Conservation (phyloP, 2,329 filamentous ascomycete genomes). For the Nemania sp. region DNA sequence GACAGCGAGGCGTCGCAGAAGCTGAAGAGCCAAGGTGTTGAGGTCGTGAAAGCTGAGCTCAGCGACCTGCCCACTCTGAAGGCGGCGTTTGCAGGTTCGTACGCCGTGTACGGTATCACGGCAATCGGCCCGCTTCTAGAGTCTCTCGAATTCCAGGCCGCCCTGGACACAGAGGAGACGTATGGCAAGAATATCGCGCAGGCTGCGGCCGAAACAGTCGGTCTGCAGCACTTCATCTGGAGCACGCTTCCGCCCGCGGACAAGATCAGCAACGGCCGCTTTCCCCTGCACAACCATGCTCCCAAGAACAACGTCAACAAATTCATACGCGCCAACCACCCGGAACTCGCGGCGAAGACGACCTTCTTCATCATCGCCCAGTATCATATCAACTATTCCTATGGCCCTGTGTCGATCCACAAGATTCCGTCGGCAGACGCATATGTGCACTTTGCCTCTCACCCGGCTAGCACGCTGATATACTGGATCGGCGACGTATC, state of each 20-base stretch:
- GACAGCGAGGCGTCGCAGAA: slow-evolving; percentile 4
- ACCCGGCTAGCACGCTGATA: slow-evolving; percentile 19
- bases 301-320: slow-evolving; percentile 21
- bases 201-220: slow-evolving; percentile 15
- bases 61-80: slow-evolving; percentile 11
- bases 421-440: slow-evolving; percentile 15
- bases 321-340: slow-evolving; percentile 18
- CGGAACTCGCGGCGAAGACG: slow-evolving; percentile 21
- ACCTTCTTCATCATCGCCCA: slow-evolving; percentile 19
- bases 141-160: not conserved
- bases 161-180: slow-evolving; percentile 1
- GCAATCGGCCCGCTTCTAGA: slow-evolving; percentile 1
- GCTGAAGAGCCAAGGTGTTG: slow-evolving; percentile 6
- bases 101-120: slow-evolving; percentile 24
- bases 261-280: slow-evolving; percentile 18
- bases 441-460: slow-evolving; percentile 23
- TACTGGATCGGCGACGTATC: slow-evolving; percentile 21
- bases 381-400: slow-evolving; percentile 22
- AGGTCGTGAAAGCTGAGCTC: slow-evolving; percentile 13
- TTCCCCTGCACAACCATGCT: slow-evolving; percentile 2
- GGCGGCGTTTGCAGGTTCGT: slow-evolving; percentile 18
- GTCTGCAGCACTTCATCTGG: slow-evolving; percentile 24
- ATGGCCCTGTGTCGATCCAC: slow-evolving; percentile 13
- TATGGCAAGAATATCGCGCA: slow-evolving; percentile 24
- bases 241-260: slow-evolving; percentile 19